Conservation (phyloP, 116 monocot genomes). For the Dioscorea cayenensis region DNA sequence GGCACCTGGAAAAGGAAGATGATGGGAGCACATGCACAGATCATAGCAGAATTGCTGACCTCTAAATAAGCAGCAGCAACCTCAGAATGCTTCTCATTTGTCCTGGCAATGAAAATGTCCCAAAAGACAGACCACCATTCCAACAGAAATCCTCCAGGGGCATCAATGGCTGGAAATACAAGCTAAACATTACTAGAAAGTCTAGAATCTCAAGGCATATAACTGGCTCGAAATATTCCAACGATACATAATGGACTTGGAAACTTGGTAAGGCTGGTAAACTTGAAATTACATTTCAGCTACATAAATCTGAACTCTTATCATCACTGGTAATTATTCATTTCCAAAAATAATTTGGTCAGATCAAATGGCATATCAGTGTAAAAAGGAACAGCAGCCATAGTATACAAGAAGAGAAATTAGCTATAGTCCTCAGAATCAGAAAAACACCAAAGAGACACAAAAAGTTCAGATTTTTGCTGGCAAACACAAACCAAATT, state of each 20-base stretch:
- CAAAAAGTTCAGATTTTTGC: too few species aligned
- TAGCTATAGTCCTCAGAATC: too few species aligned
- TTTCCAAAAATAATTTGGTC: too few species aligned
- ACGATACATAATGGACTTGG: neutral
- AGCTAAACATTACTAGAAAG: neutral
- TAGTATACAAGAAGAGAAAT: too few species aligned
- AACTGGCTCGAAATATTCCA: neutral
- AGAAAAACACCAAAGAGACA: too few species aligned
- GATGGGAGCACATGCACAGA: neutral
- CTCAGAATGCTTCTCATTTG: conserved; percentile 95
- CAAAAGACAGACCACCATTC: conserved; percentile 99
- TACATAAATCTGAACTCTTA: too few species aligned
- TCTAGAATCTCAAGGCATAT: neutral
- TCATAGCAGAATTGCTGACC: conserved; percentile 15
- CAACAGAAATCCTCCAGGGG: conserved; percentile 94
- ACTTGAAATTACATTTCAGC: too few species aligned
- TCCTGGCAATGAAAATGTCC: conserved; percentile 98
- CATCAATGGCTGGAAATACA: conserved; percentile 72
- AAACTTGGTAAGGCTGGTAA: too few species aligned
- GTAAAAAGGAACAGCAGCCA: too few species aligned
- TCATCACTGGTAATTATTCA: too few species aligned
- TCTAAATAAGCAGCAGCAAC: conserved; percentile 89
- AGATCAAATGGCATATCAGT: too few species aligned
- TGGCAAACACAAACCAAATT: too few species aligned
- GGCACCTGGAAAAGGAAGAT: neutral